Conservation (phyloP, 345 rosid genomes). For the Kandelia obovata region DNA sequence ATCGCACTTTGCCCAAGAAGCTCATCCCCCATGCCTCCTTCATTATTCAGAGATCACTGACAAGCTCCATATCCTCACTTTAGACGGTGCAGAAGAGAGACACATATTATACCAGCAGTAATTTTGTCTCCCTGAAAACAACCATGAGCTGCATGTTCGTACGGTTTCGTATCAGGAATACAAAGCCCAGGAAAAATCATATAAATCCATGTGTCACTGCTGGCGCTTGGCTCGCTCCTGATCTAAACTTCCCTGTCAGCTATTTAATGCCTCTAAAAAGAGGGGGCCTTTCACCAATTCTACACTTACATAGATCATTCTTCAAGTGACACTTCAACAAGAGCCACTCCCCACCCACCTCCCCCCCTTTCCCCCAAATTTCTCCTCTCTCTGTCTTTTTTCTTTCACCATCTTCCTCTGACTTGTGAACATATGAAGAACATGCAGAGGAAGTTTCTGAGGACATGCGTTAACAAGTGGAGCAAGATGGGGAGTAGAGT, state of each 20-base stretch:
- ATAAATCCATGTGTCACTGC: neutral
- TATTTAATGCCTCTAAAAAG: slow-evolving; percentile 36
- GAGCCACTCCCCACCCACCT: too few species aligned
- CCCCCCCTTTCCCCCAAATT: too few species aligned
- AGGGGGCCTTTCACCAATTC: slow-evolving; percentile 18
- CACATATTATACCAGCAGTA: neutral
- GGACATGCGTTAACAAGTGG: slow-evolving; percentile 49
- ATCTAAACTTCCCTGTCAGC: slow-evolving; percentile 45
- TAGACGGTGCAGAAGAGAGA: neutral
- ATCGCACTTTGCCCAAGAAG: slow-evolving; percentile 58
- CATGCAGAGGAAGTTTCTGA: slow-evolving; percentile 45
- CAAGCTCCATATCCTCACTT: slow-evolving; percentile 27
- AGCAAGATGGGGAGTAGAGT: slow-evolving; percentile 47
- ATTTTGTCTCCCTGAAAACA: neutral
- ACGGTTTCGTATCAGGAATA: slow-evolving; percentile 57
- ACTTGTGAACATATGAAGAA: slow-evolving; percentile 13
- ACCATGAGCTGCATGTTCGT: slow-evolving; percentile 44
- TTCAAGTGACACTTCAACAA: neutral
- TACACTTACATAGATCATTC: slow-evolving; percentile 10
- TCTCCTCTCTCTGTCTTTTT: slow-evolving; percentile 19
- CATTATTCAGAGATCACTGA: slow-evolving; percentile 28
- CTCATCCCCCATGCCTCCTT: slow-evolving; percentile 57
- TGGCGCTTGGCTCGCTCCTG: slow-evolving; percentile 18
- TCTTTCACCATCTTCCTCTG: slow-evolving; percentile 1
- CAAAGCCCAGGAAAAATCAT: slow-evolving; percentile 4